Conservation (phyloP, 805 yeast species). For the Candida silvicultrix region DNA sequence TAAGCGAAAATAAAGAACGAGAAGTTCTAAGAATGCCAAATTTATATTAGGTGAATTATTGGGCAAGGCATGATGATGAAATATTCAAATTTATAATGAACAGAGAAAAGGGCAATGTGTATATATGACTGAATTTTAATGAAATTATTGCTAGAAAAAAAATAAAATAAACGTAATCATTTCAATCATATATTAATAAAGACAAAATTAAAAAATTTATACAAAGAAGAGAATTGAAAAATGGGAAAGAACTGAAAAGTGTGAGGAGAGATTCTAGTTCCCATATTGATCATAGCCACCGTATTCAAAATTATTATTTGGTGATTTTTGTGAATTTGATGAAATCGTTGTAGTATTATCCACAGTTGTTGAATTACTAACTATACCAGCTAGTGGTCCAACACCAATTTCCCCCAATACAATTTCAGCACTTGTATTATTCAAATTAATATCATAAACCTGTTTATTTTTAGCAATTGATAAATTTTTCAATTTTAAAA, state of each 20-base stretch:
- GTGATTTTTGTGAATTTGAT: slow-evolving; percentile 9
- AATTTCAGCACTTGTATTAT: slow-evolving; percentile 72
- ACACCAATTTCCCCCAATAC: slow-evolving; percentile 77
- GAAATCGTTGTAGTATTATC: not conserved
- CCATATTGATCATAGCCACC: slow-evolving; percentile 33
- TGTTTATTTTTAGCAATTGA: slow-evolving; percentile 38
- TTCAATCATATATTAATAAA: too few species aligned
- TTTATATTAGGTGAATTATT: slow-evolving; percentile 22
- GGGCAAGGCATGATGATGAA: too few species aligned
- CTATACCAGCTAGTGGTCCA: slow-evolving; percentile 58
- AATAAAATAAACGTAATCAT: too few species aligned
- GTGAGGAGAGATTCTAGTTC: too few species aligned
- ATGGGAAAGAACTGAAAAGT: too few species aligned
- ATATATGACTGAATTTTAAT: too few species aligned
- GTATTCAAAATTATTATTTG: slow-evolving; percentile 29
- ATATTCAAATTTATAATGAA: too few species aligned
- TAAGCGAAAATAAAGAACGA: slow-evolving; percentile 64
- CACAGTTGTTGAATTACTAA: slow-evolving; percentile 1
- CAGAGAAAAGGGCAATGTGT: too few species aligned
- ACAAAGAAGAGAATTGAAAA: not conserved
- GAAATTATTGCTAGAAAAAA: too few species aligned
- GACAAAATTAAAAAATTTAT: too few species aligned
- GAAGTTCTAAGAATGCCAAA: slow-evolving; percentile 87
- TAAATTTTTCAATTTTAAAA: slow-evolving; percentile 50
- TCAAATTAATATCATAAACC: slow-evolving; percentile 35